phyloP scores from a whole-genome alignment of 108 stramenopile species.

The Parmales sp. region DNA sequence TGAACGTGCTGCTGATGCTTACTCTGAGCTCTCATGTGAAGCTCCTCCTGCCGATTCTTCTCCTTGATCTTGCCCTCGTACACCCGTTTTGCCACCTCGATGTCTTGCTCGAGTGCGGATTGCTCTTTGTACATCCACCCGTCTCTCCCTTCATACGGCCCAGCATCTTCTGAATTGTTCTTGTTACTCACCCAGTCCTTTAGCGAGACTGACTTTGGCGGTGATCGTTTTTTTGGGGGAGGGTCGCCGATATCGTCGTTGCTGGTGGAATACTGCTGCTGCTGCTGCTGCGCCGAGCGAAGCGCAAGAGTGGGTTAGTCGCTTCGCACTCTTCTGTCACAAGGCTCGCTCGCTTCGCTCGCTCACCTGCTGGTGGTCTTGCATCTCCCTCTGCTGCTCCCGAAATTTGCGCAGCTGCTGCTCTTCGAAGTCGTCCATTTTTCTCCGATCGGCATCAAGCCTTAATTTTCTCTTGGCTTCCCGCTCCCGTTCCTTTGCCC shows the following conservation, averaged over 20 bases:
- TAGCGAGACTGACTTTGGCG: too few relatives aligned
- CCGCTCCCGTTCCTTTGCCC: slow-evolving; percentile 6
- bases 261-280: too few relatives aligned
- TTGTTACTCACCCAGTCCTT: background rate
- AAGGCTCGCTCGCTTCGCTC: too few relatives aligned
- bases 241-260: too few relatives aligned
- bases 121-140: slow-evolving; percentile 9
- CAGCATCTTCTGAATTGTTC: background rate
- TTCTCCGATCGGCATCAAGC: background rate
- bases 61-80: slow-evolving; percentile 5
- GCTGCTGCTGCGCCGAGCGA: too few relatives aligned
- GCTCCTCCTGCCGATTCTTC: background rate
- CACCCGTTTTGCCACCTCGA: background rate
- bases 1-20: background rate
- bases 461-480: background rate
- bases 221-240: too few relatives aligned
- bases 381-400: background rate
- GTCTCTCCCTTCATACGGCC: background rate
- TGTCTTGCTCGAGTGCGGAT: background rate
- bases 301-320: too few relatives aligned
- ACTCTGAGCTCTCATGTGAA: background rate
- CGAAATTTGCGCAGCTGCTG: background rate
- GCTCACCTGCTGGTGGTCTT: background rate
- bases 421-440: background rate
- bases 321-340: too few relatives aligned